A percentile compares a stretch with the other conserved stretches of the same genome.
Evolutionary conservation across 139 green algal genomes (phyloP).

Genomic region (Ostreobium quekettii): DNA sequence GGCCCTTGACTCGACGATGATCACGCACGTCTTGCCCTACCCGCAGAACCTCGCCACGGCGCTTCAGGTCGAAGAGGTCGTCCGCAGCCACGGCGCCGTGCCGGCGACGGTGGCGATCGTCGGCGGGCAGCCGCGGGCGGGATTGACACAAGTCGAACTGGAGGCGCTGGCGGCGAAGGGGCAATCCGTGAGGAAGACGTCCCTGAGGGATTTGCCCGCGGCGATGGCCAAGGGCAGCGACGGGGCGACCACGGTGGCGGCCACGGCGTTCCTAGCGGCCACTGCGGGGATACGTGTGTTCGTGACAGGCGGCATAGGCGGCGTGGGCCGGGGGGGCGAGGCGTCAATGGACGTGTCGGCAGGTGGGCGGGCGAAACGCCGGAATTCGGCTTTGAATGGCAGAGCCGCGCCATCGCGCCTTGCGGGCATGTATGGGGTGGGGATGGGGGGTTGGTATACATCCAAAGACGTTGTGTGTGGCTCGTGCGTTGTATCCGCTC

Average conservation of each 20-base stretch:
- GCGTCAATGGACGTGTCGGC: conserved; percentile 13
- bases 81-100: conserved; percentile 59
- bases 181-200: conserved; percentile 58
- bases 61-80: conserved; percentile 70
- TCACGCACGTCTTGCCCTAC: conserved; percentile 95
- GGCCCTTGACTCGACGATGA: conserved; percentile 92
- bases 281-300: conserved; percentile 69
- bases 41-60: conserved; percentile 87
- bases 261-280: conserved; percentile 85
- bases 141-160: conserved; percentile 38
- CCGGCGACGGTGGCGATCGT: conserved; percentile 95
- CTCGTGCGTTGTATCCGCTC: too few species aligned
- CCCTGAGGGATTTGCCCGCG: conserved; percentile 68
- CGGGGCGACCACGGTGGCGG: conserved; percentile 89
- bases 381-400: too few species aligned
- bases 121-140: conserved; percentile 37
- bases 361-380: too few species aligned
- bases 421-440: too few species aligned
- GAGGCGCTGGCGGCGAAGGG: conserved; percentile 52
- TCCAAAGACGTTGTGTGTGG: too few species aligned
- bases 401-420: too few species aligned
- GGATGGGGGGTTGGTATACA: too few species aligned
- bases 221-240: conserved; percentile 51
- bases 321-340: conserved; percentile 33
- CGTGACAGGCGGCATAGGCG: conserved; percentile 57